Conservation (phyloP, 2,329 filamentous ascomycete genomes). For the Neocatenulostroma microsporum region DNA sequence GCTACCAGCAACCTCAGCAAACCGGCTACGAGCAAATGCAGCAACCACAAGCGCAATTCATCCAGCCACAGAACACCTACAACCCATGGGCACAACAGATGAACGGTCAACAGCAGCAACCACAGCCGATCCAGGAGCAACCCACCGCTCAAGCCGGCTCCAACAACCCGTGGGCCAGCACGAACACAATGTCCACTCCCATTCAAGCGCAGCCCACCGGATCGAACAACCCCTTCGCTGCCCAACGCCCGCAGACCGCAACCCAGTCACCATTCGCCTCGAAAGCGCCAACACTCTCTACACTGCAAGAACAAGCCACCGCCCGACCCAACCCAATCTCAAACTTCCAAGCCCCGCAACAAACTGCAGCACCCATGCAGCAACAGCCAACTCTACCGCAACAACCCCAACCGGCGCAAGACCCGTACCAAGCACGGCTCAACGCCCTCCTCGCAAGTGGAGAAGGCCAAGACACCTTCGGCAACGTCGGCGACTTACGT, state of each 20-base stretch:
- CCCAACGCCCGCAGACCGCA: conserved; percentile 55
- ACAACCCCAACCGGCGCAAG: conserved; percentile 28
- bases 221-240: conserved; percentile 95
- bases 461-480: conserved; percentile 94
- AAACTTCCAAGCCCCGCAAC: conserved; percentile 26
- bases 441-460: conserved; percentile 79
- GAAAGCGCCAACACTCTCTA: conserved; percentile 62
- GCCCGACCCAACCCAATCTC: conserved; percentile 47
- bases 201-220: conserved; percentile 81
- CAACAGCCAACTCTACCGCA: conserved; percentile 38
- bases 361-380: conserved; percentile 41
- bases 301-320: conserved; percentile 76
- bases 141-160: conserved; percentile 65
- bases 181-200: conserved; percentile 51
- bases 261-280: conserved; percentile 45
- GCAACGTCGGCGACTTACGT: conserved; percentile 91
- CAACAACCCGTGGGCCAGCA: conserved; percentile 83
- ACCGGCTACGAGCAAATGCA: conserved; percentile 58
- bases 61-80: conserved; percentile 56
- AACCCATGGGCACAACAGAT: conserved; percentile 35
- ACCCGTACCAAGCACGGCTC: conserved; percentile 62
- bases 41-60: conserved; percentile 43
- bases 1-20: conserved; percentile 52
- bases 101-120: conserved; percentile 53
- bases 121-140: conserved; percentile 49